Evolutionary conservation across 768 basidiomycete genomes (phyloP).

Genomic region (Termitomyces sp.): DNA sequence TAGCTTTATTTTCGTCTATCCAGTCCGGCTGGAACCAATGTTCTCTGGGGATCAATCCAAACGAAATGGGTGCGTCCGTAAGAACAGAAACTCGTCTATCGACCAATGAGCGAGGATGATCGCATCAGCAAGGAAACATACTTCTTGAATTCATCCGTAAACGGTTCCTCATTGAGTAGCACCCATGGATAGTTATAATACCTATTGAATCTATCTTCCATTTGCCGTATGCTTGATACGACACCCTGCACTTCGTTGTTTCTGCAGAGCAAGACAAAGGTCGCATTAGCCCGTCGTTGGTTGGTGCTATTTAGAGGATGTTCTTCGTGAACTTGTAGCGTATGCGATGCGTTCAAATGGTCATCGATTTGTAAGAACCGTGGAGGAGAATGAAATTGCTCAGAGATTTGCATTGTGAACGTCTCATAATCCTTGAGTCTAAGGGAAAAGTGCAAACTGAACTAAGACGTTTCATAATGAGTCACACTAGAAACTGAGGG

Average conservation of each 20-base stretch:
- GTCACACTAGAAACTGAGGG: neutral
- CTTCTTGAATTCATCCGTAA: constrained; percentile 68
- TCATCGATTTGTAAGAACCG: constrained; percentile 1
- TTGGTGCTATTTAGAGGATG: constrained; percentile 1
- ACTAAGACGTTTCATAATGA: constrained; percentile 24
- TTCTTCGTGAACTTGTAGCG: neutral
- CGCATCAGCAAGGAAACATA: constrained; percentile 14
- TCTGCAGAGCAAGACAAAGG: constrained; percentile 69
- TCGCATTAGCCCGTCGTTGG: constrained; percentile 56
- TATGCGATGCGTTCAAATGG: constrained; percentile 2
- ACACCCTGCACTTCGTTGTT: constrained; percentile 50
- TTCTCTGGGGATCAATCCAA: constrained; percentile 68
- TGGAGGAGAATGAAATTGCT: constrained; percentile 11
- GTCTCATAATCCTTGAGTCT: constrained; percentile 43
- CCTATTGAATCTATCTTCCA: constrained; percentile 84
- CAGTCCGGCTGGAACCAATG: constrained; percentile 79
- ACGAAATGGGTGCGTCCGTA: constrained; percentile 53
- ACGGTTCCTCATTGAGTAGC: constrained; percentile 80
- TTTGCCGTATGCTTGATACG: constrained; percentile 51
- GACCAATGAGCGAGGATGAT: neutral
- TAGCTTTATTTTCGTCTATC: constrained; percentile 71
- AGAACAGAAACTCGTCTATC: constrained; percentile 34
- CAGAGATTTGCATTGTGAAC: constrained; percentile 33
- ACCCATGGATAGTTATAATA: constrained; percentile 73
- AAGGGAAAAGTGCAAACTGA: constrained; percentile 51